A percentile compares a stretch with the other conserved stretches of the same genome.
Evolutionary conservation across 192 early-diverging fungal genomes (phyloP).

Genomic region (Funneliformis geosporum): DNA sequence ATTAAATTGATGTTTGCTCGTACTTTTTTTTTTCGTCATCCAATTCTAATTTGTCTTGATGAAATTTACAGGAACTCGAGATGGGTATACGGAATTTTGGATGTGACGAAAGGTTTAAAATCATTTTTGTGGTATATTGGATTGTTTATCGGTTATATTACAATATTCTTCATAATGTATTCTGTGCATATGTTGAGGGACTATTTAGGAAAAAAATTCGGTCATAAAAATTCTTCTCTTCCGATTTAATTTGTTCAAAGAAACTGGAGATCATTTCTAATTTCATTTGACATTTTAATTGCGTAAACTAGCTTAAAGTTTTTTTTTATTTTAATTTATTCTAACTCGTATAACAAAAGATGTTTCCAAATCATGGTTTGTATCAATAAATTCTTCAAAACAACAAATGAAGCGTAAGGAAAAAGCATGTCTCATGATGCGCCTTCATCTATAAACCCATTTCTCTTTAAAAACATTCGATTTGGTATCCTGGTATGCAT

Average conservation of each 20-base stretch:
- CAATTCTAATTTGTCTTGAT: no score
- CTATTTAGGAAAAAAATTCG: background rate
- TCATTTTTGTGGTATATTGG: background rate
- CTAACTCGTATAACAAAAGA: background rate
- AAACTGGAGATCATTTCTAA: no score
- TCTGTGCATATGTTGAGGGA: background rate
- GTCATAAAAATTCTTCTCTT: background rate
- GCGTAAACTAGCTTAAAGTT: background rate
- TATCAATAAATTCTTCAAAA: background rate
- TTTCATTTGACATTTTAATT: no score
- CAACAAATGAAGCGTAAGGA: background rate
- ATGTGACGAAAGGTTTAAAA: background rate
- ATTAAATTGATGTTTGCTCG: no score
- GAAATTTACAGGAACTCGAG: background rate
- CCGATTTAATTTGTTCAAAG: background rate
- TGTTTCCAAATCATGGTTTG: background rate
- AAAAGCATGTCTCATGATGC: background rate
- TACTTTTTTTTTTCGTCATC: background rate
- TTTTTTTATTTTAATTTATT: background rate
- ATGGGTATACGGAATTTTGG: background rate
- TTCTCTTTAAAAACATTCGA: background rate
- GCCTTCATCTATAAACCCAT: background rate
- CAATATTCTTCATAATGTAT: background rate
- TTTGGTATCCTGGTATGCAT: background rate
- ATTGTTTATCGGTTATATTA: background rate